Conservation (phyloP, 2,329 filamentous ascomycete genomes). For the Monosporascus sp. region DNA sequence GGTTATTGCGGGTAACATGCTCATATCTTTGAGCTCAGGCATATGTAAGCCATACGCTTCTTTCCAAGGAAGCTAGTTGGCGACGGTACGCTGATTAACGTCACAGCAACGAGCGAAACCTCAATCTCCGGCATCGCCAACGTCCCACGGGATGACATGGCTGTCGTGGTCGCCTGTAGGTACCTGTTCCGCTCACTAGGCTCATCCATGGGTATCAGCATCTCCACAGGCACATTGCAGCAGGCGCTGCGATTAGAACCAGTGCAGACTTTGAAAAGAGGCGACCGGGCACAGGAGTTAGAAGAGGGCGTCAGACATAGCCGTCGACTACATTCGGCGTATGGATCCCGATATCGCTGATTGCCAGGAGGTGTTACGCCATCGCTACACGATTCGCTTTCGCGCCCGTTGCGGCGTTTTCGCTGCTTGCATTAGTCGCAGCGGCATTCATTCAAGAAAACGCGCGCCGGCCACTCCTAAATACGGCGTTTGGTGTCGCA, state of each 20-base stretch:
- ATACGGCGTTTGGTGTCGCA: too few species aligned
- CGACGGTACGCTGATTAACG: constrained; percentile 35
- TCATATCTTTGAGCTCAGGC: constrained; percentile 37
- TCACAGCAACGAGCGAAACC: constrained; percentile 62
- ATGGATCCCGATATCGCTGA: too few species aligned
- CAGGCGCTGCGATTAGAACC: too few species aligned
- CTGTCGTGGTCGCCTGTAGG: too few species aligned
- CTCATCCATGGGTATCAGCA: too few species aligned
- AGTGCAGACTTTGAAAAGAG: too few species aligned
- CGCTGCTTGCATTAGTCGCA: constrained; percentile 32
- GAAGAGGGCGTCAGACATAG: too few species aligned
- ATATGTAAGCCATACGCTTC: constrained; percentile 22
- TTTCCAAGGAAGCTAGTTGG: neutral
- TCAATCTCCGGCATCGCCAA: constrained; percentile 70
- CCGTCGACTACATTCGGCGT: too few species aligned
- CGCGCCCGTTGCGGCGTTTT: constrained; percentile 31
- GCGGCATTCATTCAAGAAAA: constrained; percentile 53
- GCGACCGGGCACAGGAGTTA: too few species aligned
- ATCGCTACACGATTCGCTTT: constrained; percentile 36
- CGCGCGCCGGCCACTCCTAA: constrained; percentile 35
- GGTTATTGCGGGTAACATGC: constrained; percentile 51
- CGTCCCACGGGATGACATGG: constrained; percentile 45
- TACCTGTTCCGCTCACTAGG: too few species aligned
- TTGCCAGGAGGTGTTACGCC: constrained; percentile 34
- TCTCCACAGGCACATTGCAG: too few species aligned